These are phyloP conservation scores for Earliella scabrosa DNA, from an alignment of 1,284 basidiomycete genomes.

Conservation along the genomic window DNA sequence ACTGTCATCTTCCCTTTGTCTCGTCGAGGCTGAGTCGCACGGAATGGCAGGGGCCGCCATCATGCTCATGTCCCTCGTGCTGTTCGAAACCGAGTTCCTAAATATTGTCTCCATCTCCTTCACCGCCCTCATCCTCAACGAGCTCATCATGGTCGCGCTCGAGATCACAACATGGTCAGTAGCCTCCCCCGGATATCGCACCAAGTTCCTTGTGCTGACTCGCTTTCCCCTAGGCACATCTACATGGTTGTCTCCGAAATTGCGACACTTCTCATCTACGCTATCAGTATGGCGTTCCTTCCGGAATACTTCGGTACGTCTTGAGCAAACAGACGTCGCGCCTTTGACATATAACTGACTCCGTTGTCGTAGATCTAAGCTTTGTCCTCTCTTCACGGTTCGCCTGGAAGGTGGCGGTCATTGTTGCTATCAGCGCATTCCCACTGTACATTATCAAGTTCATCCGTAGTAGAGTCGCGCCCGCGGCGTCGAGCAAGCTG, in stretches of 20 bases:
- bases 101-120: slow-evolving; percentile 99
- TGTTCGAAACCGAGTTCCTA: slow-evolving; percentile 98
- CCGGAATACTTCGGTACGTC: slow-evolving; percentile 95
- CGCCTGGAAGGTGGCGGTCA: slow-evolving; percentile 95
- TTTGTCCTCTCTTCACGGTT: slow-evolving; percentile 92
- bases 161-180: slow-evolving; percentile 95
- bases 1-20: too few species aligned
- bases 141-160: slow-evolving; percentile 98
- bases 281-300: slow-evolving; percentile 90
- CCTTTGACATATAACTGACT: background rate
- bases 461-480: slow-evolving; percentile 85
- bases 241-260: slow-evolving; percentile 97
- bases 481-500: slow-evolving; percentile 94
- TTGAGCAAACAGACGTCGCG: background rate
- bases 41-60: slow-evolving; percentile 82
- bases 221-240: too few species aligned
- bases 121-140: slow-evolving; percentile 94
- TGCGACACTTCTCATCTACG: slow-evolving; percentile 88
- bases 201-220: too few species aligned
- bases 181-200: background rate
- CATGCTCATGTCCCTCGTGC: slow-evolving; percentile 95
- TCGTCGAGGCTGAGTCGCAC: too few species aligned
- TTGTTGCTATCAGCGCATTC: slow-evolving; percentile 91
- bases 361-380: slow-evolving; percentile 68
- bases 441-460: slow-evolving; percentile 93